Evolutionary conservation across 106 monocot genomes (phyloP).

Genomic region (Phalaenopsis equestris): DNA sequence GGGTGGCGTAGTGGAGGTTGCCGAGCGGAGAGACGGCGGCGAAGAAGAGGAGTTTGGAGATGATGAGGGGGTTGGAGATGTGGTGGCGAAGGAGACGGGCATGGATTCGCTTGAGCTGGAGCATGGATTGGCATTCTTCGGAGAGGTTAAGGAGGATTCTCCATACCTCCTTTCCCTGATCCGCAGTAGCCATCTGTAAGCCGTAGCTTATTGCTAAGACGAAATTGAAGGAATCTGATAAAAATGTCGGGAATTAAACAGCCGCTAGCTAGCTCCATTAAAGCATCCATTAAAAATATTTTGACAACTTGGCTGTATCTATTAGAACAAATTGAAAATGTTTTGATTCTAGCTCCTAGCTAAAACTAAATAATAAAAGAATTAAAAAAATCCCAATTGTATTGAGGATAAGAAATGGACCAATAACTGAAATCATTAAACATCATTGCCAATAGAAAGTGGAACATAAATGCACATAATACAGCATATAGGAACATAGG

Average conservation of each 20-base stretch:
- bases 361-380: too few species aligned
- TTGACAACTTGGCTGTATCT: too few species aligned
- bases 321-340: too few species aligned
- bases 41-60: conserved; percentile 44
- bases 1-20: conserved; percentile 20
- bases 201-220: background rate
- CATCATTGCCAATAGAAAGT: too few species aligned
- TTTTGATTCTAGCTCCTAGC: too few species aligned
- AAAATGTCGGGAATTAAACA: background rate
- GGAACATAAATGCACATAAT: too few species aligned
- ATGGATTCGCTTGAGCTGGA: conserved; percentile 22
- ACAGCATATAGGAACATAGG: too few species aligned
- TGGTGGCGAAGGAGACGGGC: conserved; percentile 21
- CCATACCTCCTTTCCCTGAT: background rate
- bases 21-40: conserved; percentile 35
- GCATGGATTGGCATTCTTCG: conserved; percentile 3
- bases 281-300: too few species aligned
- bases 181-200: background rate
- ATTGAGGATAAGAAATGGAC: too few species aligned
- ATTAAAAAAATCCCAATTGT: too few species aligned
- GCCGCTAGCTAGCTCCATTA: too few species aligned
- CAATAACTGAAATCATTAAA: too few species aligned
- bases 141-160: conserved; percentile 12
- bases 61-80: conserved; percentile 17
- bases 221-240: background rate